Evolutionary conservation across 441 rosid species (phyloP), one percentile per base, ranked within the genome.

Genomic region (Pelargonium australe): DNA sequence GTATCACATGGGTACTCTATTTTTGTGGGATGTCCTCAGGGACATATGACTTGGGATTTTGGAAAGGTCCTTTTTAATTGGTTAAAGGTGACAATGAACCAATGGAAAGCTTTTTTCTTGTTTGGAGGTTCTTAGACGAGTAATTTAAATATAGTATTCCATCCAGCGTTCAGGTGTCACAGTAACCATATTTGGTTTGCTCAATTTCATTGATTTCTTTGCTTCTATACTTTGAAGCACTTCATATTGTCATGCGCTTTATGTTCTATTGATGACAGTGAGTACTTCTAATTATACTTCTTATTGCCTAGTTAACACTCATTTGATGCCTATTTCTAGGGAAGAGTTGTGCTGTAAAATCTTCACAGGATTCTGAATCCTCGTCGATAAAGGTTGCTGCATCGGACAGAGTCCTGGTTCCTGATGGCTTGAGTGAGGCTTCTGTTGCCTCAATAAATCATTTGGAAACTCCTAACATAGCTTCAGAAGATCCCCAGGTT

Each of bases 401-500:
- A 41, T 86, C 97, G 47, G 85, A 81, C 67, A 87, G 86, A 78
- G 72, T 86, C 70, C 82, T 87, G 65, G 91, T 84, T 78, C 87
- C 90, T 31, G 85, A 74, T 47, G 77, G 76, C 67, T 80, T 73
- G 67, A 72, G 69, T 63, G 84, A 75, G 63, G 81, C 70, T 70
- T 72, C 86, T 70, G 70, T 91, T 72, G 55, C 89, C 4, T 65
- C 80, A 51, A 73, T 83, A 14, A 84, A 82, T 81, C 86, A 76
- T 61, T 63, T 80, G 75, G 83, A 85, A 69, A 41, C 77, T 67
- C 77, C 70, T 44, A 80, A 66, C 67, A 25, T 64, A 14, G 73
- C 80, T 73, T 74, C 87, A 12, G 81, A 80, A 73, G 84, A 85
- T 76, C 51, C 78, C 69, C 81, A 84, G 96, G 93, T 94, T 77